phyloP scores from a whole-genome alignment of 169 alveolate genomes.

The Plasmodium coatneyi region DNA sequence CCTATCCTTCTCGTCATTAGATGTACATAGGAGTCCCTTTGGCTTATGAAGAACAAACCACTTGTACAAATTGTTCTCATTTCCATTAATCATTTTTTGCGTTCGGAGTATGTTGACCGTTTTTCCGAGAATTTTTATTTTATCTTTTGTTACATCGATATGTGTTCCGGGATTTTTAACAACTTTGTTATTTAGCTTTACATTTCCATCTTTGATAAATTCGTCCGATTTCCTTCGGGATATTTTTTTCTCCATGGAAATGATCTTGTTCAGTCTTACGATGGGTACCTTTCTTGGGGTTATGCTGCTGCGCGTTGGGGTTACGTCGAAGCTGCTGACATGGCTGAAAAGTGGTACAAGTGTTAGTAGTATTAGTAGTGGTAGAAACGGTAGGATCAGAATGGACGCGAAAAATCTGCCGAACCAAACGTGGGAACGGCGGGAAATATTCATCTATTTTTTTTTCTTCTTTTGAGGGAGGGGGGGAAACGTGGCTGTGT shows the following conservation, averaged over 20 bases:
- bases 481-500: background rate
- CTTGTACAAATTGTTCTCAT: background rate
- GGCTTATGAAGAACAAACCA: constrained; percentile 75
- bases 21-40: constrained; percentile 64
- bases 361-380: background rate
- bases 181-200: constrained; percentile 51
- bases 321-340: constrained; percentile 18
- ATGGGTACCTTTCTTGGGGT: background rate
- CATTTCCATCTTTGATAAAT: constrained; percentile 60
- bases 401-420: background rate
- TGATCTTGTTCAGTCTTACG: constrained; percentile 53
- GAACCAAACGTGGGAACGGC: background rate
- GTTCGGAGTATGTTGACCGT: background rate
- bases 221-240: constrained; percentile 70
- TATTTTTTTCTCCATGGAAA: constrained; percentile 37
- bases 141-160: constrained; percentile 54
- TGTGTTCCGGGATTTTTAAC: constrained; percentile 64
- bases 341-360: background rate
- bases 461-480: background rate
- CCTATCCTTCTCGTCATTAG: constrained; percentile 68
- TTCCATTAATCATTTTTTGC: constrained; percentile 9
- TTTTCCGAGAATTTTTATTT: constrained; percentile 14
- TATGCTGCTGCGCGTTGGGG: background rate
- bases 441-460: background rate
- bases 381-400: background rate